Percentiles rank a stretch among this genome's conserved stretches.
Conservation (phyloP, 495 filamentous ascomycete genomes). For the Glutinoglossum americanum region DNA sequence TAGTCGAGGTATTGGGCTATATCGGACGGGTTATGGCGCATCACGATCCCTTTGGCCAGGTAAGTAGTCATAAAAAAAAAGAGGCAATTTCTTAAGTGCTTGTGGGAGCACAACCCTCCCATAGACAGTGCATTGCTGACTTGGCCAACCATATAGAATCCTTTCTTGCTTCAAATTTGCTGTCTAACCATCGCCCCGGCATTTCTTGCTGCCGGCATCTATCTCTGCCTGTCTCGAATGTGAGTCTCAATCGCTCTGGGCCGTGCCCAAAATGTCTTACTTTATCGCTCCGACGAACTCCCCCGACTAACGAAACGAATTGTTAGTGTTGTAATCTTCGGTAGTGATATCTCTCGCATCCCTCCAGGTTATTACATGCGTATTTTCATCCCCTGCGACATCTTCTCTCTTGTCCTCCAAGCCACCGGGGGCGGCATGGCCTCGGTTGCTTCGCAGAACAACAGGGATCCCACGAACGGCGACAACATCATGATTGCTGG, state of each 20-base stretch:
- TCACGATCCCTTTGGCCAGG: conserved; percentile 9
- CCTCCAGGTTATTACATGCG: conserved; percentile 30
- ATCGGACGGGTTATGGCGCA: conserved; percentile 9
- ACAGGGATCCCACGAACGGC: conserved; percentile 23
- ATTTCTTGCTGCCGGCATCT: conserved; percentile 41
- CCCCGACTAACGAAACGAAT: not conserved
- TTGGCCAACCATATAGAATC: conserved; percentile 22
- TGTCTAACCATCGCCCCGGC: conserved; percentile 42
- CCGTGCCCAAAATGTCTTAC: too few species aligned
- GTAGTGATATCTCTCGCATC: conserved; percentile 37
- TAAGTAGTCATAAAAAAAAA: not conserved
- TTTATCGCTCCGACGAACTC: not conserved
- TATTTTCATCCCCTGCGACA: conserved; percentile 39
- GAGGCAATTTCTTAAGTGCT: not conserved
- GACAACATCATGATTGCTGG: conserved; percentile 47
- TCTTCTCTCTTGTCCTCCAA: conserved; percentile 40
- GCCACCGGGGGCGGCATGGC: conserved; percentile 39
- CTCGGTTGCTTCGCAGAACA: conserved; percentile 1
- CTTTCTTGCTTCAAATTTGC: conserved; percentile 13
- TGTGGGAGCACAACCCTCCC: too few species aligned
- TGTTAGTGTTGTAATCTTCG: conserved; percentile 28
- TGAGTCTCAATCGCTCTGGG: not conserved
- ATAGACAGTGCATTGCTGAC: too few species aligned
- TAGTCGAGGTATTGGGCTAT: conserved; percentile 11
- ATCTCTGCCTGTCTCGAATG: conserved; percentile 38